These are phyloP conservation scores for Penicillium sp. DNA, from an alignment of 2,329 filamentous ascomycete species.

Conservation along the genomic window DNA sequence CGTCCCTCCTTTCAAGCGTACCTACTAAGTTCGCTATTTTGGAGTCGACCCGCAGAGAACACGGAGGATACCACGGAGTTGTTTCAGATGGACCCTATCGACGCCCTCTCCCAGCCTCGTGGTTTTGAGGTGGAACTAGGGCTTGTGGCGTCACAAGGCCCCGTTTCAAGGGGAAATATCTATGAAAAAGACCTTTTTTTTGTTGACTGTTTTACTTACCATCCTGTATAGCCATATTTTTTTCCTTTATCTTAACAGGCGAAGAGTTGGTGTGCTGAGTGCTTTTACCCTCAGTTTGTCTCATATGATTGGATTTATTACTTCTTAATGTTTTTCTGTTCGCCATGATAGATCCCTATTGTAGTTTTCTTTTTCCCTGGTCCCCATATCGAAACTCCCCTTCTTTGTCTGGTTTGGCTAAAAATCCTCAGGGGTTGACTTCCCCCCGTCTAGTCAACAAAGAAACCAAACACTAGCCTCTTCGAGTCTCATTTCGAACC, in stretches of 20 bases:
- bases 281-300: slow-evolving; percentile 22
- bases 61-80: slow-evolving; percentile 21
- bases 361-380: neutral
- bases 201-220: slow-evolving; percentile 37
- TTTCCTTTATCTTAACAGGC: slow-evolving; percentile 31
- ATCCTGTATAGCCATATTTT: slow-evolving; percentile 41
- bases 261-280: slow-evolving; percentile 38
- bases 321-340: slow-evolving; percentile 5
- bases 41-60: slow-evolving; percentile 9
- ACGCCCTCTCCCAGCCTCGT: slow-evolving; percentile 4
- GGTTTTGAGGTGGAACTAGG: slow-evolving; percentile 6
- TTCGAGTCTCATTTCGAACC: neutral
- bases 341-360: neutral
- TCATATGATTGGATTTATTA: slow-evolving; percentile 23
- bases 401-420: neutral
- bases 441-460: neutral
- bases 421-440: neutral
- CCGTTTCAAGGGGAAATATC: slow-evolving; percentile 15
- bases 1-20: slow-evolving; percentile 88
- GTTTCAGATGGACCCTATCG: slow-evolving; percentile 17
- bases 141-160: slow-evolving; percentile 13
- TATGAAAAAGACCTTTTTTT: slow-evolving; percentile 33
- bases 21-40: slow-evolving; percentile 42
- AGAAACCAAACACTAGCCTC: neutral
- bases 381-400: no score